phyloP scores from a whole-genome alignment of 2,329 filamentous ascomycete genomes.

The Colletotrichum shisoi region DNA sequence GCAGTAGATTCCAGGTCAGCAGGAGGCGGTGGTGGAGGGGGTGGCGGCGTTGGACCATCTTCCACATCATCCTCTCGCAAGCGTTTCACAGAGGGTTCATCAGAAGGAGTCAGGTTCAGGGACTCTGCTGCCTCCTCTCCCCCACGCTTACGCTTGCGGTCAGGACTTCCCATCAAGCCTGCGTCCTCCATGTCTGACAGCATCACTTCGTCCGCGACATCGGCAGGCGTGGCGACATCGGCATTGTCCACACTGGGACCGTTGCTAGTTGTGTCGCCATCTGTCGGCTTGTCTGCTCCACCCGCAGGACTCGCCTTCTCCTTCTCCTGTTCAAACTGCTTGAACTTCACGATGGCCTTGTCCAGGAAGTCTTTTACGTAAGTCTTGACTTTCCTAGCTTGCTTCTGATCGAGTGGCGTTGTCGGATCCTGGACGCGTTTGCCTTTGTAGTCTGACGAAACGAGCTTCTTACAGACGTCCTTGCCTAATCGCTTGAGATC shows the following conservation, averaged over 20 bases:
- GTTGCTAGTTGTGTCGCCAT: slow-evolving; percentile 17
- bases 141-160: slow-evolving; percentile 72
- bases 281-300: slow-evolving; percentile 42
- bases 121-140: slow-evolving; percentile 56
- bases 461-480: slow-evolving; percentile 84
- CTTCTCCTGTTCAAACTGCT: slow-evolving; percentile 71
- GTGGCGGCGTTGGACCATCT: slow-evolving; percentile 54
- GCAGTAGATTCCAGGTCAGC: slow-evolving; percentile 47
- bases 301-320: slow-evolving; percentile 60
- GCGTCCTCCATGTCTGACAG: slow-evolving; percentile 57
- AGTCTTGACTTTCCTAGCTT: slow-evolving; percentile 81
- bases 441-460: slow-evolving; percentile 90
- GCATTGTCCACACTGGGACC: slow-evolving; percentile 22
- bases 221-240: slow-evolving; percentile 44
- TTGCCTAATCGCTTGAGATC: slow-evolving; percentile 70
- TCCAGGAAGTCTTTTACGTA: slow-evolving; percentile 83
- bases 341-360: slow-evolving; percentile 80
- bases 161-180: slow-evolving; percentile 57
- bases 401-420: slow-evolving; percentile 72
- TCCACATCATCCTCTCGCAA: slow-evolving; percentile 57
- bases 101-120: slow-evolving; percentile 59
- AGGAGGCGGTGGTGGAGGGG: slow-evolving; percentile 56
- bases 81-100: slow-evolving; percentile 64
- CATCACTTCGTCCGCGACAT: slow-evolving; percentile 50
- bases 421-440: slow-evolving; percentile 84